phyloP scores from a whole-genome alignment of 2,329 filamentous ascomycete genomes.

The Periconia sp. region DNA sequence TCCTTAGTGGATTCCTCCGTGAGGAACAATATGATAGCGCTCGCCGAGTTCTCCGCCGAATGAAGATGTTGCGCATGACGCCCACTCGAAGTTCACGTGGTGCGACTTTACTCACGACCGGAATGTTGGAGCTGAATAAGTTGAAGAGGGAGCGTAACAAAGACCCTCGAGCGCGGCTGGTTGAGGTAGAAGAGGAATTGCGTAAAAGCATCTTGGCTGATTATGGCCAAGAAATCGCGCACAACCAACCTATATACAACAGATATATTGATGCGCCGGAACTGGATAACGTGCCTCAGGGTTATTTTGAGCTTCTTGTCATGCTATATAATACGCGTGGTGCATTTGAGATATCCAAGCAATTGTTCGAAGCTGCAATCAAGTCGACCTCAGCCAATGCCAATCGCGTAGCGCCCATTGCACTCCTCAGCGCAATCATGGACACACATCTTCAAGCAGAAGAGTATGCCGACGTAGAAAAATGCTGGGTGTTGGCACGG shows the following conservation, averaged over 20 bases:
- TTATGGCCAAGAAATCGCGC: constrained; percentile 32
- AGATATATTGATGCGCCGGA: constrained; percentile 27
- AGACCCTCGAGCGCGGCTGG: constrained; percentile 21
- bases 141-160: constrained; percentile 14
- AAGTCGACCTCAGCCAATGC: constrained; percentile 5
- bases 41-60: constrained; percentile 50
- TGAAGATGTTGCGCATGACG: constrained; percentile 43
- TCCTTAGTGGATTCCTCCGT: constrained; percentile 54
- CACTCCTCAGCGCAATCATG: constrained; percentile 63
- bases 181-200: constrained; percentile 28
- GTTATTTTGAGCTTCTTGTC: constrained; percentile 60
- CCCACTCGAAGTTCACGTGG: constrained; percentile 48
- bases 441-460: constrained; percentile 60
- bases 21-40: constrained; percentile 50
- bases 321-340: constrained; percentile 55
- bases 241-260: constrained; percentile 26
- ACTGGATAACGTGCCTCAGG: constrained; percentile 49
- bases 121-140: constrained; percentile 20
- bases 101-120: constrained; percentile 35
- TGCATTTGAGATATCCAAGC: constrained; percentile 45
- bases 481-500: constrained; percentile 67
- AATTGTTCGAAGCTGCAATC: constrained; percentile 25
- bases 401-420: constrained; percentile 31
- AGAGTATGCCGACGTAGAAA: constrained; percentile 62
- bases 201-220: constrained; percentile 25